Conservation (phyloP, 2,329 filamentous ascomycete genomes). For the Gnomoniopsis smithogilvyi region DNA sequence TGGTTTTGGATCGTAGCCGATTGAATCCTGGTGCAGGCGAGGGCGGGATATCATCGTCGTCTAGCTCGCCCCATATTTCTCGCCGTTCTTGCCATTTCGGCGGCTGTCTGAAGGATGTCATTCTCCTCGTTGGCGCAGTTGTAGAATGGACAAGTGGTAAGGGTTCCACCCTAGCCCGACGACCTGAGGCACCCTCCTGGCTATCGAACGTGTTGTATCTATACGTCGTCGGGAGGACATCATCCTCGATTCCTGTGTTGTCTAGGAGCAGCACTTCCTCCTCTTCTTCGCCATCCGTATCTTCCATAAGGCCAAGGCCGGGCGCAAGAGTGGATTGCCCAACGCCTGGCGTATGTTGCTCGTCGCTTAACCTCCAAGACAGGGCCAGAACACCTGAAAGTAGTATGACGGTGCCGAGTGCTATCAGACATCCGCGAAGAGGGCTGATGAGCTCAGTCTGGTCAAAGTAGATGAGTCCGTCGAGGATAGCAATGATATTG, state of each 20-base stretch:
- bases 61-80: conserved; percentile 85
- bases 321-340: conserved; percentile 72
- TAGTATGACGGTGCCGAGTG: conserved; percentile 81
- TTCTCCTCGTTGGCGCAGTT: conserved; percentile 5
- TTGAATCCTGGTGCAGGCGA: conserved; percentile 29
- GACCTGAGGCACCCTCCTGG: conserved; percentile 26
- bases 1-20: conserved; percentile 46
- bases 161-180: conserved; percentile 25
- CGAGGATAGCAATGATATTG: conserved; percentile 97
- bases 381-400: conserved; percentile 85
- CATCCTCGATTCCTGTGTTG: conserved; percentile 42
- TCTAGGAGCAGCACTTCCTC: conserved; percentile 55
- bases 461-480: conserved; percentile 94
- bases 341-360: conserved; percentile 59
- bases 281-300: conserved; percentile 60
- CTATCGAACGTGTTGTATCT: conserved; percentile 48
- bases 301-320: conserved; percentile 76
- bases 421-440: conserved; percentile 75
- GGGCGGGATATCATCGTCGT: conserved; percentile 61
- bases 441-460: conserved; percentile 78
- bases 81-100: conserved; percentile 62
- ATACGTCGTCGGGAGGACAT: conserved; percentile 30
- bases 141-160: conserved; percentile 3
- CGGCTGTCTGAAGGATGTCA: conserved; percentile 24
- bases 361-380: conserved; percentile 88